Conservation (phyloP, 192 early-diverging fungal genomes). For the Chytriomyces confervae region DNA sequence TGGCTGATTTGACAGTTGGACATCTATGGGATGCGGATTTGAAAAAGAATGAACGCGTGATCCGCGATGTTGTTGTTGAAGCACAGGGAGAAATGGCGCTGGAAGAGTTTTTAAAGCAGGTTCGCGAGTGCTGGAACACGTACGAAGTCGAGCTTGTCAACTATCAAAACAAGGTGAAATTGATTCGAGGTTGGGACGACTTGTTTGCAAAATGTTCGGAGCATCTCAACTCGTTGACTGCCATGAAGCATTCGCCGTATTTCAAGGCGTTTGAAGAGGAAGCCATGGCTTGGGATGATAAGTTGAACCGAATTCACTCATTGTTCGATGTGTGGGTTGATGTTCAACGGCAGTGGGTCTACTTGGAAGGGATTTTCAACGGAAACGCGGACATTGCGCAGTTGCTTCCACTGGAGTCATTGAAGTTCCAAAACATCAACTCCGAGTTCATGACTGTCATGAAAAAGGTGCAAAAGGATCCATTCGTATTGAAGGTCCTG, state of each 20-base stretch:
- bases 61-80: slow-evolving; percentile 87
- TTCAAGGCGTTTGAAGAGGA: slow-evolving; percentile 99
- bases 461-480: slow-evolving; percentile 99
- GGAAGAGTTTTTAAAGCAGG: slow-evolving; percentile 95
- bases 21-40: slow-evolving; percentile 95
- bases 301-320: slow-evolving; percentile 92
- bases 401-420: slow-evolving; percentile 93
- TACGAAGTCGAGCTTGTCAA: slow-evolving; percentile 94
- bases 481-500: slow-evolving; percentile 94
- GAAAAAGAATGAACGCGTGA: slow-evolving; percentile 79
- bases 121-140: slow-evolving; percentile 88
- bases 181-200: slow-evolving; percentile 98
- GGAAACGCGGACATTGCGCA: slow-evolving; percentile 97
- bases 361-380: slow-evolving; percentile 98
- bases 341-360: slow-evolving; percentile 99
- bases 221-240: slow-evolving; percentile 90
- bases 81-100: slow-evolving; percentile 99
- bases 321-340: slow-evolving; percentile 99
- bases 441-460: slow-evolving; percentile 97
- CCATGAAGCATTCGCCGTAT: slow-evolving; percentile 98
- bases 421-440: slow-evolving; percentile 96
- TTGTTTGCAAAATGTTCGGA: slow-evolving; percentile 96
- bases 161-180: slow-evolving; percentile 96
- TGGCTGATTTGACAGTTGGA: slow-evolving; percentile 91
- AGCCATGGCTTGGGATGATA: slow-evolving; percentile 93